Evolutionary conservation across 495 filamentous ascomycete species (phyloP).

Genomic region (Tuber indicum): DNA sequence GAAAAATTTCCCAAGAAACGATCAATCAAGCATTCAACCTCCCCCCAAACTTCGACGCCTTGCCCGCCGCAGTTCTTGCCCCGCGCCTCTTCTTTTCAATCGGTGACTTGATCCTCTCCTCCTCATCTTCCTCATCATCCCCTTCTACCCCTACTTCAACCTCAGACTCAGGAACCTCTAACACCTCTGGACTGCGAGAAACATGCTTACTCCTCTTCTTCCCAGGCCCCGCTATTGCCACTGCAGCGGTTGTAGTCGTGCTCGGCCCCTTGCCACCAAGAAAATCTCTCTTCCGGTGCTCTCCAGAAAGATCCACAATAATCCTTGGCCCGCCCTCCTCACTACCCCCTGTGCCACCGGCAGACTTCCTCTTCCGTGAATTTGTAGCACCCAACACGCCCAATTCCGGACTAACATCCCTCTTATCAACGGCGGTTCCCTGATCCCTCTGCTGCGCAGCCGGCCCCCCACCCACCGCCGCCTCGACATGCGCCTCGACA

Average conservation of each 20-base stretch:
- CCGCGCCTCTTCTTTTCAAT: constrained; percentile 24
- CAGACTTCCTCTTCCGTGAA: constrained; percentile 2
- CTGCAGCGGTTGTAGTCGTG: not conserved
- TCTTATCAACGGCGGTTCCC: not conserved
- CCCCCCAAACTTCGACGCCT: not conserved
- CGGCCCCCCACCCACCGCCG: not conserved
- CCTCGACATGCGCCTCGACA: not conserved
- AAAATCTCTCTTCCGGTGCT: not conserved
- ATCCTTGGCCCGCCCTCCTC: not conserved
- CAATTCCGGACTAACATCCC: not conserved
- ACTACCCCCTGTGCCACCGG: not conserved
- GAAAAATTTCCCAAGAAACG: not conserved
- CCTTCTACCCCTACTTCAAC: constrained; percentile 43
- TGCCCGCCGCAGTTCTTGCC: not conserved
- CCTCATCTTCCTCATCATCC: constrained; percentile 38
- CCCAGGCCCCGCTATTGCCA: not conserved
- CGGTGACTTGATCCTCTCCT: constrained; percentile 27
- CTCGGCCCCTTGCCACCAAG: not conserved
- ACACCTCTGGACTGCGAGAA: not conserved
- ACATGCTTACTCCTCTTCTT: not conserved
- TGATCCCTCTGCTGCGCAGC: not conserved
- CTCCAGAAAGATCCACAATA: not conserved
- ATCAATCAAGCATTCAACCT: constrained; percentile 1
- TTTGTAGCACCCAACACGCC: not conserved
- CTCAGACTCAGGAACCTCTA: constrained; percentile 4